These are phyloP conservation scores for Ganoderma leucocontextum DNA, from an alignment of 1,284 basidiomycete genomes.

Conservation along the genomic window DNA sequence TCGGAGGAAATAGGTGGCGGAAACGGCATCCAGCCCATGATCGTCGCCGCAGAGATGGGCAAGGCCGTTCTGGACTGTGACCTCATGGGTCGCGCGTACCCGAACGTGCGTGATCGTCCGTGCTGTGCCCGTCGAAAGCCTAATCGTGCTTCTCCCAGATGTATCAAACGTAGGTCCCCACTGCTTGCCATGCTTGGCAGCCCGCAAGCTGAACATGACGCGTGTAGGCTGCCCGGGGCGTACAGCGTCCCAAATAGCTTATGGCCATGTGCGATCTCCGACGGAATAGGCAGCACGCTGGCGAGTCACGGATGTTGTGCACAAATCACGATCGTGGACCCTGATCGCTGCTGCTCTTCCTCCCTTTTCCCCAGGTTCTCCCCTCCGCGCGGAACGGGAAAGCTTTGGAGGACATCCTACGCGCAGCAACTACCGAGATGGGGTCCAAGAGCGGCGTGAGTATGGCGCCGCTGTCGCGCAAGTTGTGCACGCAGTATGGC, in stretches of 20 bases:
- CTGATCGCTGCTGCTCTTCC: neutral
- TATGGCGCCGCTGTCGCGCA: slow-evolving; percentile 47
- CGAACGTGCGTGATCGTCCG: slow-evolving; percentile 37
- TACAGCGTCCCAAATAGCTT: slow-evolving; percentile 47
- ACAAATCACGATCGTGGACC: neutral
- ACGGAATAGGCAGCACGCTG: slow-evolving; percentile 53
- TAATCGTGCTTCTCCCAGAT: slow-evolving; percentile 31
- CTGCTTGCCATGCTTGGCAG: too few relatives aligned
- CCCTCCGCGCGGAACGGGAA: slow-evolving; percentile 40
- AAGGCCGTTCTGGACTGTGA: slow-evolving; percentile 48
- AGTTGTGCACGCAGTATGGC: slow-evolving; percentile 48
- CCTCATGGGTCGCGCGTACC: slow-evolving; percentile 61
- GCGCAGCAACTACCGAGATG: slow-evolving; percentile 47
- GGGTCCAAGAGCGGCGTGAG: slow-evolving; percentile 54
- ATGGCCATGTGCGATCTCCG: slow-evolving; percentile 53
- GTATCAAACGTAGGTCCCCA: slow-evolving; percentile 40
- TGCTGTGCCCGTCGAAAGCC: neutral
- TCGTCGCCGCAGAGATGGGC: slow-evolving; percentile 48
- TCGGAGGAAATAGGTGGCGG: slow-evolving; percentile 66
- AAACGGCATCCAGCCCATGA: slow-evolving; percentile 63
- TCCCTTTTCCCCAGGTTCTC: slow-evolving; percentile 33
- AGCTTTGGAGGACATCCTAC: slow-evolving; percentile 43
- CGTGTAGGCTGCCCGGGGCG: slow-evolving; percentile 49
- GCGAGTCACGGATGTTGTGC: slow-evolving; percentile 29
- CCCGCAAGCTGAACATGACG: neutral